phyloP scores from a whole-genome alignment of 2,329 filamentous ascomycete genomes.

The Alternaria infectoria region DNA sequence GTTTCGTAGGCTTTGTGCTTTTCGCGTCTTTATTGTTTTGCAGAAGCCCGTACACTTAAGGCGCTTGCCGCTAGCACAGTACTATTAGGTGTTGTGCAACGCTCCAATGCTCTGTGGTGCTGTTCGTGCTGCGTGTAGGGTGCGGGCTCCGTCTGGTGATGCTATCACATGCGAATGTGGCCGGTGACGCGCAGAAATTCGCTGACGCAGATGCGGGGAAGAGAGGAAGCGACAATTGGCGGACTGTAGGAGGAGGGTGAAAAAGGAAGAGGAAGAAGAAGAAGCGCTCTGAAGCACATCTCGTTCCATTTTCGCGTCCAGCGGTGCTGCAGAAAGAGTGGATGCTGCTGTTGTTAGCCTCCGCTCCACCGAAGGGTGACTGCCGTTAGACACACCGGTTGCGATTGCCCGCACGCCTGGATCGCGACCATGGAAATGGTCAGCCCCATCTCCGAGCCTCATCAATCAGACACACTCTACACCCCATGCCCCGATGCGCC shows the following conservation, averaged over 20 bases:
- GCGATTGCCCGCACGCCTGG: slow-evolving; percentile 14
- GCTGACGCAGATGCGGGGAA: slow-evolving; percentile 16
- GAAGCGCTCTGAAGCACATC: background rate
- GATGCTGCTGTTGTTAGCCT: slow-evolving; percentile 20
- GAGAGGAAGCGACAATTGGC: background rate
- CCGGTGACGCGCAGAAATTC: slow-evolving; percentile 20
- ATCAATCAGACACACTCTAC: slow-evolving; percentile 8
- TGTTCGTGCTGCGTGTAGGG: slow-evolving; percentile 2
- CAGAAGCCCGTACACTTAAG: background rate
- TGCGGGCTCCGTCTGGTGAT: slow-evolving; percentile 22
- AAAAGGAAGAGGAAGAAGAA: slow-evolving; percentile 11
- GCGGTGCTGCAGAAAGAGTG: slow-evolving; percentile 24
- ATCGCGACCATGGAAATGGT: slow-evolving; percentile 9
- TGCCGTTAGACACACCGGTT: slow-evolving; percentile 10
- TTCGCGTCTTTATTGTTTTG: background rate
- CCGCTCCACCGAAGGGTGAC: slow-evolving; percentile 25
- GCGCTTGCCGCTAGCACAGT: background rate
- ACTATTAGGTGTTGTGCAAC: background rate
- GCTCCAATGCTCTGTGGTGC: background rate
- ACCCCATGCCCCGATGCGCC: background rate
- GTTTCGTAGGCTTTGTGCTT: background rate
- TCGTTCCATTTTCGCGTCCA: slow-evolving; percentile 23
- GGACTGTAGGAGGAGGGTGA: background rate
- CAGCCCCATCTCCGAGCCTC: slow-evolving; percentile 3
- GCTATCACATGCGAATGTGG: slow-evolving; percentile 38